These are phyloP conservation scores for Limonium bicolor DNA, from an alignment of 148 eudicot species.

Conservation along the genomic window DNA sequence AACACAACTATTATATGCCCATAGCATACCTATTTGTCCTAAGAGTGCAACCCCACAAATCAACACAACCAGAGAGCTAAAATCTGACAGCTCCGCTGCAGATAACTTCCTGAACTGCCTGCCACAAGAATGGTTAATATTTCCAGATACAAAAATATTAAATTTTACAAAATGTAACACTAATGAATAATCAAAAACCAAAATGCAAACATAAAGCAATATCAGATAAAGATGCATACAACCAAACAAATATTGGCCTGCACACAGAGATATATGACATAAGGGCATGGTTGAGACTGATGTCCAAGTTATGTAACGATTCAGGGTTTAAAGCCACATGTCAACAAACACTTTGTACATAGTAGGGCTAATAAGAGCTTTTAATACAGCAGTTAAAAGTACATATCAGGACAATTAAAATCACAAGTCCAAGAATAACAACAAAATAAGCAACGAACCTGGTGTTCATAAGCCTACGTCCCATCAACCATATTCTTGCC, in stretches of 20 bases:
- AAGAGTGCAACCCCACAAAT: slow-evolving; percentile 57
- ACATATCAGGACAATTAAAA: too few relatives aligned
- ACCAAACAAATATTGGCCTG: too few relatives aligned
- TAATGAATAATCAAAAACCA: neutral
- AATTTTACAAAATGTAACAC: neutral
- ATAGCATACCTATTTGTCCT: slow-evolving; percentile 49
- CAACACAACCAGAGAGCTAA: slow-evolving; percentile 61
- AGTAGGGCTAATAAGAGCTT: too few relatives aligned
- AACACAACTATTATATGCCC: neutral
- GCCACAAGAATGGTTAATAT: slow-evolving; percentile 34
- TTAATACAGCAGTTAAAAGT: too few relatives aligned
- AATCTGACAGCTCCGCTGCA: slow-evolving; percentile 70
- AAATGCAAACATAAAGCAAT: too few relatives aligned
- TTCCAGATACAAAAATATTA: neutral
- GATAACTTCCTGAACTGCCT: slow-evolving; percentile 80
- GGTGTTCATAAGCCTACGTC: slow-evolving; percentile 39
- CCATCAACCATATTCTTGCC: slow-evolving; percentile 30
- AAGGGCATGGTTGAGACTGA: too few relatives aligned
- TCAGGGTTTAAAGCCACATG: too few relatives aligned
- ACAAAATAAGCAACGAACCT: slow-evolving; percentile 35
- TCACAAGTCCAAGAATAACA: too few relatives aligned
- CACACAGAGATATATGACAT: too few relatives aligned
- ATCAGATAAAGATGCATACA: too few relatives aligned
- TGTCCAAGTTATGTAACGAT: too few relatives aligned
- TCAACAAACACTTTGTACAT: too few relatives aligned